Percentiles rank a stretch among this genome's conserved stretches.
These are phyloP conservation scores for Rhododendron williamsianum DNA, from an alignment of 148 eudicot species.

Conservation along the genomic window DNA sequence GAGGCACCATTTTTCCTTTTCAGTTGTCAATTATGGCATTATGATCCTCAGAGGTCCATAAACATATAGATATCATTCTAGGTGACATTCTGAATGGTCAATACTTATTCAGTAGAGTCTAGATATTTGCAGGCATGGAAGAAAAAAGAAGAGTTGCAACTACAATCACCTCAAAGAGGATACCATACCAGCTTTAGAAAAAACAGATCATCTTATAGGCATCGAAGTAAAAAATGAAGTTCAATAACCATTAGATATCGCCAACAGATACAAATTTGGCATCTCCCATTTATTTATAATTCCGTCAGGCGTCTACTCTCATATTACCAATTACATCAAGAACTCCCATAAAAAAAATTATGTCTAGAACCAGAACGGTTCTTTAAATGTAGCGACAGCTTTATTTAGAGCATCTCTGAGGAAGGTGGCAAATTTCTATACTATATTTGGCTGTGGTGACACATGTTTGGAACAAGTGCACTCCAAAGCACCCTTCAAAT, in stretches of 20 bases:
- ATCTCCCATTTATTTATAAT: not conserved
- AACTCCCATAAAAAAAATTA: not conserved
- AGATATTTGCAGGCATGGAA: not conserved
- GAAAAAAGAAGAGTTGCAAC: not conserved
- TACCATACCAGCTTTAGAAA: not conserved
- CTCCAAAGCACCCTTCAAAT: not conserved
- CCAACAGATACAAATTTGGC: not conserved
- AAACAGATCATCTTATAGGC: not conserved
- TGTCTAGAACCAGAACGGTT: not conserved
- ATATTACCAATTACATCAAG: not conserved
- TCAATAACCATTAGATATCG: not conserved
- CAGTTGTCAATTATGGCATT: conserved; percentile 1
- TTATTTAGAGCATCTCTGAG: not conserved
- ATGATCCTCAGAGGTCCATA: conserved; percentile 24
- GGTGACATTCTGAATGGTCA: not conserved
- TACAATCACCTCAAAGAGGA: not conserved
- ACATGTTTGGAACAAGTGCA: not conserved
- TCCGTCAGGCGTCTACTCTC: no score
- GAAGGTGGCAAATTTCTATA: not conserved
- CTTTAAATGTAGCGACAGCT: not conserved
- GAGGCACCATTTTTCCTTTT: not conserved
- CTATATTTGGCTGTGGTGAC: not conserved
- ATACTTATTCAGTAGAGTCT: not conserved
- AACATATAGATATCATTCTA: not conserved
- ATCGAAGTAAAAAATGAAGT: not conserved